phyloP scores from a whole-genome alignment of 371 early-diverging fungal species.

The Mortierella sp. region DNA sequence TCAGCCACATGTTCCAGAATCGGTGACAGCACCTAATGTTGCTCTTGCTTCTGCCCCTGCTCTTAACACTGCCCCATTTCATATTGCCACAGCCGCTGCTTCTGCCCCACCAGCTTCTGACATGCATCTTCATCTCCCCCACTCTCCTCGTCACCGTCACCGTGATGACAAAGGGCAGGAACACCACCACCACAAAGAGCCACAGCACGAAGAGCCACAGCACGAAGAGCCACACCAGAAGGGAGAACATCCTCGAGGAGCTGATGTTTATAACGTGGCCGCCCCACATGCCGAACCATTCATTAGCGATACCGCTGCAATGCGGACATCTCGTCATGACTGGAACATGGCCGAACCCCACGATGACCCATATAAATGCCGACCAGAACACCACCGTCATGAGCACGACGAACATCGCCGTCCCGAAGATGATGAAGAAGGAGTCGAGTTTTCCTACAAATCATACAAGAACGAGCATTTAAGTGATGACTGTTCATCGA shows the following conservation, averaged over 20 bases:
- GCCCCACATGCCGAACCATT: not conserved
- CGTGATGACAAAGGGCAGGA: not conserved
- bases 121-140: not conserved
- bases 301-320: not conserved
- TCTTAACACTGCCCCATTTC: not conserved
- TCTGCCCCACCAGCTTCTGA: not conserved
- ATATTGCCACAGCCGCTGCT: not conserved
- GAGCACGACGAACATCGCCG: not conserved
- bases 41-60: not conserved
- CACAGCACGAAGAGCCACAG: not conserved
- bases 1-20: not conserved
- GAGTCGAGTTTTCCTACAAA: not conserved
- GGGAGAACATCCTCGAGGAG: not conserved
- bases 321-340: not conserved
- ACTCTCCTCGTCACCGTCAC: not conserved
- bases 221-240: not conserved
- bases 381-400: not conserved
- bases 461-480: not conserved
- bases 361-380: not conserved
- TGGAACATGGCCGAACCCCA: not conserved
- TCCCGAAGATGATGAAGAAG: not conserved
- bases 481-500: not conserved
- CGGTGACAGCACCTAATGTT: not conserved
- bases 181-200: not conserved
- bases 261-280: not conserved